These are phyloP conservation scores for Fomitopsis serialis DNA, from an alignment of 768 basidiomycete genomes.

Conservation along the genomic window DNA sequence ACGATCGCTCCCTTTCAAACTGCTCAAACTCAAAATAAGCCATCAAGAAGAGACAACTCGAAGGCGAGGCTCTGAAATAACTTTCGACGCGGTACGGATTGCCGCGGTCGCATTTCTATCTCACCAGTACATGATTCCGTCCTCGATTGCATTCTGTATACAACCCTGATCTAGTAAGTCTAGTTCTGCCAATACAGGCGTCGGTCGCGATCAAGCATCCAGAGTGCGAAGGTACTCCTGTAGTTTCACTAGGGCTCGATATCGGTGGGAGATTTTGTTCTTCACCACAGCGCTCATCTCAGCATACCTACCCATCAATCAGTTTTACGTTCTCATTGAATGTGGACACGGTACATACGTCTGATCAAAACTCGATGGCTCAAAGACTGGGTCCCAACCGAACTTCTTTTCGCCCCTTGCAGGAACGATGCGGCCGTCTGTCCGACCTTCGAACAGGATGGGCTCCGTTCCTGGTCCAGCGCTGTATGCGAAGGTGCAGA, in stretches of 20 bases:
- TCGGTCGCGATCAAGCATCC: background rate
- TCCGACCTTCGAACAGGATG: slow-evolving; percentile 80
- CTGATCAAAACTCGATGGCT: slow-evolving; percentile 66
- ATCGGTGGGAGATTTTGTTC: slow-evolving; percentile 63
- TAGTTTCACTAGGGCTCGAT: slow-evolving; percentile 56
- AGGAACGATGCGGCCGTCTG: slow-evolving; percentile 85
- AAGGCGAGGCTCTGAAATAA: no score
- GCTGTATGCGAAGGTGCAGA: slow-evolving; percentile 96
- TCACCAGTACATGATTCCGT: no score
- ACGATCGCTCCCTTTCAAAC: slow-evolving; percentile 7
- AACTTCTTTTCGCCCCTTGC: slow-evolving; percentile 74
- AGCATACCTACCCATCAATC: slow-evolving; percentile 41
- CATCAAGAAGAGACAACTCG: background rate
- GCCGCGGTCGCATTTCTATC: no score
- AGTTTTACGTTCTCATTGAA: background rate
- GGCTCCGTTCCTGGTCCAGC: slow-evolving; percentile 78
- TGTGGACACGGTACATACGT: slow-evolving; percentile 47
- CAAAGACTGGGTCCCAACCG: slow-evolving; percentile 90
- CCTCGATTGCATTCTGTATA: no score
- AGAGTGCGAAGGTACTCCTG: slow-evolving; percentile 32
- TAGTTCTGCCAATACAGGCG: no score
- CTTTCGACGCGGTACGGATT: no score
- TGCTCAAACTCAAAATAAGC: background rate
- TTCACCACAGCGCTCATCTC: slow-evolving; percentile 63
- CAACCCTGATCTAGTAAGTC: no score